Evolutionary conservation across 352 stramenopile genomes (phyloP), one percentile per base, ranked within the genome.

Genomic region (Aphanomyces astaci): DNA sequence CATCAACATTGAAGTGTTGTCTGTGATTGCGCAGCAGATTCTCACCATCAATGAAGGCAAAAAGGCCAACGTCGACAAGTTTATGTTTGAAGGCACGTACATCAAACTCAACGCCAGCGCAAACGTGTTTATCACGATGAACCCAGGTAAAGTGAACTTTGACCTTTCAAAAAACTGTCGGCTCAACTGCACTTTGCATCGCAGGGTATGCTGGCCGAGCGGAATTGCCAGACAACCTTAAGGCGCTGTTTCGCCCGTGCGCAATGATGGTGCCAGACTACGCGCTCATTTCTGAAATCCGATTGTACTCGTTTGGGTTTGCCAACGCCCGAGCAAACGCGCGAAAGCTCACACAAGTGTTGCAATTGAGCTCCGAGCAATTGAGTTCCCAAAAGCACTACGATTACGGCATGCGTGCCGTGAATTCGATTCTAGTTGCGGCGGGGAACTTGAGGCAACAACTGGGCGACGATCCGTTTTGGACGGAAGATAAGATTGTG

Each of bases 211-310:
- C 96, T 0, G 96, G 96, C 30, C 88, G 96, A 66, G 97, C 86
- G 1, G 93, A 98, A 77, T 76, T 98, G 3, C 92, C 93, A 0
- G 93, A 98, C 65, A 98, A 98, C 71, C 77, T 98, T 7, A 98
- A 98, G 73, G 92, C 94, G 17, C 74, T 98, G 4, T 98, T 98
- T 72, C 84, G 93, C 17, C 89, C 89, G 10, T 96, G 93, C 56
- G 92, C 93, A 3, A 98, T 98, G 93, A 98, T 98, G 93, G 92
- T 98, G 45, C 93, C 93, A 17, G 90, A 98, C 75, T 98, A 97
- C 64, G 91, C 92, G 0, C 78, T 97, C 45, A 98, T 98, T 69
- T 91, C 88, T 2, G 88, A 98, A 72, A 98, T 98, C 68, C 88
- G 91, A 15, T 72, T 98, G 48, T 97, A 97, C 70, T 96, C 88